Conservation (phyloP, 768 basidiomycete species). For the Lactarius psammicola region DNA sequence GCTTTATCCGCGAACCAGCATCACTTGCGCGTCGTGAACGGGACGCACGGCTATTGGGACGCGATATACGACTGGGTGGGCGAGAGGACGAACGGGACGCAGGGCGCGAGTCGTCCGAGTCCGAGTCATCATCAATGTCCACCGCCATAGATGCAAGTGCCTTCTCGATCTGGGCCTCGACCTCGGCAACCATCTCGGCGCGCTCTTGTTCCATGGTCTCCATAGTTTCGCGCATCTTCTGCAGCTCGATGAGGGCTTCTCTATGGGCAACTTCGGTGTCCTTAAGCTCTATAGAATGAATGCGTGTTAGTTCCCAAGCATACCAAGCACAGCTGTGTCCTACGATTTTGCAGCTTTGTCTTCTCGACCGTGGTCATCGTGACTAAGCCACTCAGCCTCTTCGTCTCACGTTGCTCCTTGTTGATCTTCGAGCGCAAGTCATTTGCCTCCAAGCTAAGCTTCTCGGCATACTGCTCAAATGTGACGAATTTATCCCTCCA, state of each 20-base stretch:
- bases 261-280: slow-evolving; percentile 82
- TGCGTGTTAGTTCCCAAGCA: not conserved
- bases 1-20: slow-evolving; percentile 46
- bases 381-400: slow-evolving; percentile 75
- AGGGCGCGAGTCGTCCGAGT: slow-evolving; percentile 68
- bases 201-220: slow-evolving; percentile 86
- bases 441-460: slow-evolving; percentile 79
- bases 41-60: slow-evolving; percentile 57
- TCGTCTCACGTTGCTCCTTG: slow-evolving; percentile 87
- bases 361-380: slow-evolving; percentile 78
- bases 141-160: slow-evolving; percentile 84
- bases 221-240: slow-evolving; percentile 81
- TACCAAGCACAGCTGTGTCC: slow-evolving; percentile 35
- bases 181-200: slow-evolving; percentile 88
- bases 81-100: slow-evolving; percentile 21
- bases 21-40: slow-evolving; percentile 58
- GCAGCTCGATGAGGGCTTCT: slow-evolving; percentile 77
- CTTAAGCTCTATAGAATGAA: slow-evolving; percentile 55
- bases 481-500: slow-evolving; percentile 95
- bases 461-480: slow-evolving; percentile 93
- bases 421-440: slow-evolving; percentile 86
- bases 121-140: slow-evolving; percentile 74
- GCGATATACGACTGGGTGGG: slow-evolving; percentile 22
- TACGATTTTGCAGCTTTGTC: slow-evolving; percentile 72
- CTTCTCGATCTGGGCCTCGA: slow-evolving; percentile 87